phyloP scores from a whole-genome alignment of 108 stramenopile genomes.

The Cyclotella choctawhatcheeana region DNA sequence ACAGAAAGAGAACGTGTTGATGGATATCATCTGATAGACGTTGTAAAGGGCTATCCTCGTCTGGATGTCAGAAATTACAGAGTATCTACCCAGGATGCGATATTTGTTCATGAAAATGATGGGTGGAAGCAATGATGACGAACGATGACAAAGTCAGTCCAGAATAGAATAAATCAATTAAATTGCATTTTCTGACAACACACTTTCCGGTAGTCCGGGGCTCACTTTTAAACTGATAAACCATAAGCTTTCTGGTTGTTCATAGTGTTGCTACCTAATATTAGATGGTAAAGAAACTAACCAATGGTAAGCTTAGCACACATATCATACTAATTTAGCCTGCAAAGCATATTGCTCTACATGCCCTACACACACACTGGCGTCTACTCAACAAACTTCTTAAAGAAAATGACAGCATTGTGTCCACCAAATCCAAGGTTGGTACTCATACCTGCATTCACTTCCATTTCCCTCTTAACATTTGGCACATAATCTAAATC shows the following conservation, averaged over 20 bases:
- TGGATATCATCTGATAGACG: constrained; percentile 64
- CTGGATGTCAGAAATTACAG: constrained; percentile 47
- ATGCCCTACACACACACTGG: too few species aligned
- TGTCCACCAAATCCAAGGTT: constrained; percentile 98
- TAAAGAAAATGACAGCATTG: constrained; percentile 98
- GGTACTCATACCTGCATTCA: constrained; percentile 93
- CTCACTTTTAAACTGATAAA: too few species aligned
- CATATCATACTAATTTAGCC: not conserved
- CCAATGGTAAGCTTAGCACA: constrained; percentile 8
- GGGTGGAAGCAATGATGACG: constrained; percentile 13
- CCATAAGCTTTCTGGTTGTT: too few species aligned
- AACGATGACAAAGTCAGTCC: too few species aligned
- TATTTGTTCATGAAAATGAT: constrained; percentile 65
- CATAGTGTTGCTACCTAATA: not conserved
- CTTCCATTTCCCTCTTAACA: constrained; percentile 87
- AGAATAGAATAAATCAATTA: too few species aligned
- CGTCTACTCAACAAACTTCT: constrained; percentile 82
- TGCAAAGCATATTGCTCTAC: not conserved
- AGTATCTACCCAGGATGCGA: constrained; percentile 63
- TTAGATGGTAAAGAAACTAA: not conserved
- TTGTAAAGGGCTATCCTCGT: constrained; percentile 70
- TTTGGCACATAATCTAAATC: constrained; percentile 97
- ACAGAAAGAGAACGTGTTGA: constrained; percentile 57
- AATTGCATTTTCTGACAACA: too few species aligned
- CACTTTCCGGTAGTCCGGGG: too few species aligned